phyloP scores from a whole-genome alignment of 257 asterid species.

The Solanum pimpinellifolium region DNA sequence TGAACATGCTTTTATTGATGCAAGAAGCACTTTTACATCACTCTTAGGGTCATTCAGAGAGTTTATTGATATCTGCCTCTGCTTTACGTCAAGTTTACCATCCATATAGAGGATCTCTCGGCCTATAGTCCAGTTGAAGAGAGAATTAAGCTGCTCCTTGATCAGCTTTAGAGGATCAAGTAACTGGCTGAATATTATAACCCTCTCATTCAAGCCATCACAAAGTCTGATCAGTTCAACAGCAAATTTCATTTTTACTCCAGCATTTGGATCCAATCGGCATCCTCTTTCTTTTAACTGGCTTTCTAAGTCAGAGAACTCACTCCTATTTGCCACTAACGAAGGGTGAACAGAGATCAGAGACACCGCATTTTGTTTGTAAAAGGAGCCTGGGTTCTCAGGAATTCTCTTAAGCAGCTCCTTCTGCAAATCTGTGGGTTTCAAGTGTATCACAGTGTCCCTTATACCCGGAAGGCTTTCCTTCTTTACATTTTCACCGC shows the following conservation, averaged over 20 bases:
- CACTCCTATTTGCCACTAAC: constrained; percentile 15
- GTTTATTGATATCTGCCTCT: constrained; percentile 34
- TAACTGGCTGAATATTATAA: constrained; percentile 47
- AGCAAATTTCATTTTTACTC: constrained; percentile 53
- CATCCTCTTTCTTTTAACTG: neutral
- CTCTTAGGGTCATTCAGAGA: constrained; percentile 35
- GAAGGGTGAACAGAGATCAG: constrained; percentile 64
- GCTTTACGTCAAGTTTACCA: constrained; percentile 18
- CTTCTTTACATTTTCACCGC: constrained; percentile 44
- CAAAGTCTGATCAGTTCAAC: constrained; percentile 36
- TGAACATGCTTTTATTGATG: constrained; percentile 57
- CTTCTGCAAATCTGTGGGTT: constrained; percentile 48
- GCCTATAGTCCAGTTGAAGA: constrained; percentile 47
- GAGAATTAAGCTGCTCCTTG: constrained; percentile 18
- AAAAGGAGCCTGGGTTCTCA: constrained; percentile 1
- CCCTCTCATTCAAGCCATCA: constrained; percentile 27
- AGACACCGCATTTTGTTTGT: constrained; percentile 27
- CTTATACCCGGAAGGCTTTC: constrained; percentile 52
- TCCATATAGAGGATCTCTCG: constrained; percentile 48
- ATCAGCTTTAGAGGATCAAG: constrained; percentile 39
- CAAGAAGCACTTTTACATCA: constrained; percentile 49
- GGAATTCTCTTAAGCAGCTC: constrained; percentile 8
- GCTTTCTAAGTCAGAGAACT: constrained; percentile 6
- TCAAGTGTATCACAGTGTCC: constrained; percentile 32
- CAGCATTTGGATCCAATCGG: constrained; percentile 24